Conservation (phyloP, 1,139 yeast genomes). For the Blastobotrys serpentis region DNA sequence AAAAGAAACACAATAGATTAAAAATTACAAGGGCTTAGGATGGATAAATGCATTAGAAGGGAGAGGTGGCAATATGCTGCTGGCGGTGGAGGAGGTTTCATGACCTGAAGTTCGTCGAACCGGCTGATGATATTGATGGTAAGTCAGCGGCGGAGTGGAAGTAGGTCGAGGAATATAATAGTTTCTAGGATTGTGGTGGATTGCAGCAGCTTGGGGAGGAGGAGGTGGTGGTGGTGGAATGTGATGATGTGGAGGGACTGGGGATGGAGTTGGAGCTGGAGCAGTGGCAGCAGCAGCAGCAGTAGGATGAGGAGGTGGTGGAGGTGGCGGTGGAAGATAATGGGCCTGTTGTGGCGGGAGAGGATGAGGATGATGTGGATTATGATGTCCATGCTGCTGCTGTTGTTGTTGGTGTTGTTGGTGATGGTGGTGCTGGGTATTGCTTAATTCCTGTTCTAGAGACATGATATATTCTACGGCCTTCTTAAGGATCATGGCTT, state of each 20-base stretch:
- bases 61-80: background rate
- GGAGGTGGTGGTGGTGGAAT: conserved; percentile 22
- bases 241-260: conserved; percentile 14
- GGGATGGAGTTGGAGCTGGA: conserved; percentile 13
- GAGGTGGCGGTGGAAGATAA: conserved; percentile 13
- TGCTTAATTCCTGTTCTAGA: conserved; percentile 36
- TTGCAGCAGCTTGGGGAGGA: conserved; percentile 19
- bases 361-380: conserved; percentile 7
- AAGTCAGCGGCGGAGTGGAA: conserved; percentile 26
- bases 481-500: conserved; percentile 44
- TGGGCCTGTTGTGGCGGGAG: conserved; percentile 14
- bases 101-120: too few species aligned
- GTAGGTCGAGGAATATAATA: conserved; percentile 25
- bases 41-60: conserved; percentile 10
- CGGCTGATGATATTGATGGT: conserved; percentile 10
- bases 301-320: conserved; percentile 11
- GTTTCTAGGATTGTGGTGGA: conserved; percentile 15
- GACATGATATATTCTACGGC: conserved; percentile 43
- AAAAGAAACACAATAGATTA: conserved; percentile 1
- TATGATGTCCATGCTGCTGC: too few species aligned
- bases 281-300: conserved; percentile 11
- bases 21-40: conserved; percentile 8
- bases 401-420: too few species aligned
- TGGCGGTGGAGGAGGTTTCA: conserved; percentile 11
- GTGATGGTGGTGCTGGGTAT: conserved; percentile 12